Evolutionary conservation across 331 rosid genomes (phyloP), one percentile per base, ranked within the genome.

Genomic region (Arachis monticola): DNA sequence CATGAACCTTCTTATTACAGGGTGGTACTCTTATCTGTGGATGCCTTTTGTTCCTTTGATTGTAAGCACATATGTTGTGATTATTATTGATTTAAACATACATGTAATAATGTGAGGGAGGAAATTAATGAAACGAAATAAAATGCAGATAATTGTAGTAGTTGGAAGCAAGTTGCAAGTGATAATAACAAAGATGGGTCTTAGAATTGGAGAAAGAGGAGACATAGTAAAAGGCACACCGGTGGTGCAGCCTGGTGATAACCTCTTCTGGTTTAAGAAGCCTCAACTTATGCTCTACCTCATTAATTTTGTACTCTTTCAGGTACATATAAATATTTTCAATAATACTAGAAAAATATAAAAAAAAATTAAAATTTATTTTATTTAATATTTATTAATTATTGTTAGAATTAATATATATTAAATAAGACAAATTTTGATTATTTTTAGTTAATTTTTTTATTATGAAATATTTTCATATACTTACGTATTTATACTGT

Each of bases 141-240:
- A 44, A 6, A 31, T 75, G 79, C 73, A 94, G 97, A 83, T 94
- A 3, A 76, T 88, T 2, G 79, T 92, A 22, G 31, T 94, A 70
- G 97, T 94, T 31, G 99, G 99, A 53, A 92, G 96, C 5, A 92
- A 92, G 79, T 75, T 94, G 65, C 97, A 92, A 53, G 96, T 90
- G 76, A 88, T 94, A 14, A 87, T 92, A 72, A 92, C 99, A 32
- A 87, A 92, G 60, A 92, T 94, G 99, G 97, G 89, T 1, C 79
- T 84, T 7, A 81, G 93, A 73, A 87, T 87, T 10, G 85, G 83
- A 64, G 85, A 87, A 73, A 82, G 91, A 74, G 99, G 97, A 82
- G 96, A 81, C 42, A 89, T 94, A 3, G 90, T 92, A 11, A 87
- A 86, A 84, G 99, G 99, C 0, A 85, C 81, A 17, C 97, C 93